phyloP scores from a whole-genome alignment of 495 filamentous ascomycete genomes.

The Bathelium albidoporum region DNA sequence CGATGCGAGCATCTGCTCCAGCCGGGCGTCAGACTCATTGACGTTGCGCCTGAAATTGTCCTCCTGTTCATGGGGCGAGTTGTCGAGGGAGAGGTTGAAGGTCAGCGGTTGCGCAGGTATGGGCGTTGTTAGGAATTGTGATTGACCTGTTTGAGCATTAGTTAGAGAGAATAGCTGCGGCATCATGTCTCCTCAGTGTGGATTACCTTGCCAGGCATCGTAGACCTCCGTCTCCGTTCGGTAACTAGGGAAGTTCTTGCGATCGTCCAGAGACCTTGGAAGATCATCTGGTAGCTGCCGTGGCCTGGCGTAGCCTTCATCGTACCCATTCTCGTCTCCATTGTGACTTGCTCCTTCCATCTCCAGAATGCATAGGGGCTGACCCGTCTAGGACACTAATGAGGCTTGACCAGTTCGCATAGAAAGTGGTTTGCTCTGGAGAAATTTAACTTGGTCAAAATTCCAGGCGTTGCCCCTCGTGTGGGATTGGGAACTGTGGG shows the following conservation, averaged over 20 bases:
- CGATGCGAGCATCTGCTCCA: constrained; percentile 93
- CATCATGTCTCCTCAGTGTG: background rate
- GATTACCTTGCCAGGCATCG: constrained; percentile 92
- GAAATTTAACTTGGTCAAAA: background rate
- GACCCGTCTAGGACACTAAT: background rate
- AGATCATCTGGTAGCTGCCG: constrained; percentile 70
- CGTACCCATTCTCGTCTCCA: constrained; percentile 9
- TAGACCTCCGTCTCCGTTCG: constrained; percentile 85
- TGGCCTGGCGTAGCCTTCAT: constrained; percentile 3
- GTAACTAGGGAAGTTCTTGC: constrained; percentile 51
- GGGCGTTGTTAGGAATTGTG: constrained; percentile 81
- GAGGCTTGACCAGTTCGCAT: background rate
- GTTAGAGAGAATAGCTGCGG: background rate
- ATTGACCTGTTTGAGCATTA: constrained; percentile 58
- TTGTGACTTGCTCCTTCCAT: constrained; percentile 5
- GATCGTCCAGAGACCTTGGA: constrained; percentile 82
- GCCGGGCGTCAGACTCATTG: constrained; percentile 70
- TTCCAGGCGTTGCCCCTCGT: background rate
- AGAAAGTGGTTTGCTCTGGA: background rate
- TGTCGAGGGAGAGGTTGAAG: constrained; percentile 77
- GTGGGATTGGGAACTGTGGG: background rate
- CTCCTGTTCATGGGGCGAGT: constrained; percentile 56
- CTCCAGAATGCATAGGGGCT: background rate
- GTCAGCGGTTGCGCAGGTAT: constrained; percentile 69
- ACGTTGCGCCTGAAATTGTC: constrained; percentile 49